Percentiles rank a stretch among this genome's conserved stretches.
Conservation (phyloP, 495 filamentous ascomycete genomes). For the Aspergillus ostianus region DNA sequence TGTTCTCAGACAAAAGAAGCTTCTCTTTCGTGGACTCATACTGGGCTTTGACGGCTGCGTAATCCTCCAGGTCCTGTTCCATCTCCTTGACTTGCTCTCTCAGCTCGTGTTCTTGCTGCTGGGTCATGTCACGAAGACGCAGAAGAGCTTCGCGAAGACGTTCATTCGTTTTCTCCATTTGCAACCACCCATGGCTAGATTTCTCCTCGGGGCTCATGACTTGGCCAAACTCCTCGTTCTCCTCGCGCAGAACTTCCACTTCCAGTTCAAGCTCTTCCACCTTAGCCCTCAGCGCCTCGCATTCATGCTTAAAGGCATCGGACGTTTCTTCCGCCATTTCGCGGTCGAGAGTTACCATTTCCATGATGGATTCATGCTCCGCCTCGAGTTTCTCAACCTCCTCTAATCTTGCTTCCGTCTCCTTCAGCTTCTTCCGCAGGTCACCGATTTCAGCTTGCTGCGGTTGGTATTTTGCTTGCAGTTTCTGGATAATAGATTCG, state of each 20-base stretch:
- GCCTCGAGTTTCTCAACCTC: conserved; percentile 70
- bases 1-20: conserved; percentile 68
- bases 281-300: conserved; percentile 71
- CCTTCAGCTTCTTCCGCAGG: conserved; percentile 71
- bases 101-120: conserved; percentile 79
- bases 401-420: conserved; percentile 65
- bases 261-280: conserved; percentile 85
- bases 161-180: conserved; percentile 88
- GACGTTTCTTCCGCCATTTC: conserved; percentile 96
- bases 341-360: conserved; percentile 84
- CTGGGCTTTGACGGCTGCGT: conserved; percentile 66
- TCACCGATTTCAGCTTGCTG: conserved; percentile 80
- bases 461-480: conserved; percentile 85
- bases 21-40: conserved; percentile 69
- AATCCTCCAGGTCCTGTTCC: conserved; percentile 73
- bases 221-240: conserved; percentile 77
- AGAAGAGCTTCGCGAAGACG: conserved; percentile 83
- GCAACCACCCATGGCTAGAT: conserved; percentile 80
- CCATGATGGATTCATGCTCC: conserved; percentile 79
- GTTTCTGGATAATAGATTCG: conserved; percentile 83
- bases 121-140: conserved; percentile 78
- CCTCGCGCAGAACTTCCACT: conserved; percentile 79
- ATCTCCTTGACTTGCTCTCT: conserved; percentile 73
- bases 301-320: conserved; percentile 74
- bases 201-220: conserved; percentile 88